Percentiles rank a stretch among this genome's conserved stretches.
Evolutionary conservation across 2,329 filamentous ascomycete species (phyloP).

Genomic region (Berkeleyomyces rouxiae): DNA sequence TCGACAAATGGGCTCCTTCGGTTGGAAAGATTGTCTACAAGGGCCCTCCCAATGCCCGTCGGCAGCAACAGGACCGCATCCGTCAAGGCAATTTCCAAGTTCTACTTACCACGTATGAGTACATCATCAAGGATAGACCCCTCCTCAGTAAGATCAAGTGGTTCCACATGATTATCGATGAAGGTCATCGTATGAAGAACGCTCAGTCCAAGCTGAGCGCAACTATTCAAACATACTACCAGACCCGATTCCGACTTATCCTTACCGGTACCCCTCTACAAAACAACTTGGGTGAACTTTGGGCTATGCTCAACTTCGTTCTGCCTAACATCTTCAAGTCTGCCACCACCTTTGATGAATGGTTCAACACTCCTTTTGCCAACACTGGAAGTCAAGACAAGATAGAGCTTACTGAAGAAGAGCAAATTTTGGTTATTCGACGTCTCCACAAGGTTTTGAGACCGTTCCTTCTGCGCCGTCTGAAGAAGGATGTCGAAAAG

Average conservation of each 20-base stretch:
- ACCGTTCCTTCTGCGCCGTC: slow-evolving; percentile 89
- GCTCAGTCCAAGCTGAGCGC: slow-evolving; percentile 87
- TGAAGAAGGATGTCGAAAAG: slow-evolving; percentile 99
- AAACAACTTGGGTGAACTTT: slow-evolving; percentile 90
- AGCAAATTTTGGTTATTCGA: slow-evolving; percentile 93
- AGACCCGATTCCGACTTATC: slow-evolving; percentile 86
- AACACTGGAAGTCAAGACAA: slow-evolving; percentile 96
- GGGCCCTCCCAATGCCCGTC: slow-evolving; percentile 74
- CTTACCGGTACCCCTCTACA: slow-evolving; percentile 93
- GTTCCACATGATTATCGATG: slow-evolving; percentile 99
- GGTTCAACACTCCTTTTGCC: slow-evolving; percentile 99
- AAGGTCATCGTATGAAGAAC: slow-evolving; percentile 99
- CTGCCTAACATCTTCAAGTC: slow-evolving; percentile 98
- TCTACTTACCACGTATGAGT: slow-evolving; percentile 92
- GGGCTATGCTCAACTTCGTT: slow-evolving; percentile 97
- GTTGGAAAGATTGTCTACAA: slow-evolving; percentile 88
- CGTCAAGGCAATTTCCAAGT: slow-evolving; percentile 93
- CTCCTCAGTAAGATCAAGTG: slow-evolving; percentile 97
- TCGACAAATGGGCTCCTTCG: slow-evolving; percentile 94
- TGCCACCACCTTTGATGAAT: slow-evolving; percentile 95
- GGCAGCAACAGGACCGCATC: slow-evolving; percentile 83
- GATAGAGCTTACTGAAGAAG: slow-evolving; percentile 99
- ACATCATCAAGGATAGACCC: slow-evolving; percentile 97
- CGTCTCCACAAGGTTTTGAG: slow-evolving; percentile 95
- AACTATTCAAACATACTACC: slow-evolving; percentile 90